Evolutionary conservation across 1,284 basidiomycete genomes (phyloP).

Genomic region (Moniliella sp.): DNA sequence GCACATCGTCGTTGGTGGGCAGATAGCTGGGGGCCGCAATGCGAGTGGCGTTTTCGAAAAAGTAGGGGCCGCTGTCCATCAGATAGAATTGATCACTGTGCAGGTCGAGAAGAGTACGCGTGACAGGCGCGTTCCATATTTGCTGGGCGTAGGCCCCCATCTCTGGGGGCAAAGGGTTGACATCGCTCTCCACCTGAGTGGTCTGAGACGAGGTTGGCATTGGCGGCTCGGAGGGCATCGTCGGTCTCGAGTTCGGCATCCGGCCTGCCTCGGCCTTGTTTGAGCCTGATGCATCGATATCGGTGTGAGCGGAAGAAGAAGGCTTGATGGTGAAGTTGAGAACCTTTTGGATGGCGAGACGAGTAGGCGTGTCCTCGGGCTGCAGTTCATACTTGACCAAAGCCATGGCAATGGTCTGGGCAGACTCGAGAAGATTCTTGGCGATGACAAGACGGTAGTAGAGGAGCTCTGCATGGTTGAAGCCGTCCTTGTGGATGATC

Average conservation of each 20-base stretch:
- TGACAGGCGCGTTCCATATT: too few species aligned
- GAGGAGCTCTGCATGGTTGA: slow-evolving; percentile 71
- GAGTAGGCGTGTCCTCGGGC: slow-evolving; percentile 48
- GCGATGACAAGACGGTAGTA: slow-evolving; percentile 94
- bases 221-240: slow-evolving; percentile 61
- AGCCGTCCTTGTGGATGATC: slow-evolving; percentile 41
- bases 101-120: too few species aligned
- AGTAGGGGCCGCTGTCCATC: slow-evolving; percentile 39
- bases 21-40: slow-evolving; percentile 57
- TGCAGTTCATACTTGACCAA: slow-evolving; percentile 53
- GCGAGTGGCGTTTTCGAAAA: slow-evolving; percentile 71
- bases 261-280: slow-evolving; percentile 61
- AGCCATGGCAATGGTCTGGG: slow-evolving; percentile 64
- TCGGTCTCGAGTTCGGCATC: slow-evolving; percentile 77
- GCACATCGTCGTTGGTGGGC: slow-evolving; percentile 78
- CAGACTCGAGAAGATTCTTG: slow-evolving; percentile 83
- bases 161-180: too few species aligned
- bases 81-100: too few species aligned
- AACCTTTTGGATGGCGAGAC: slow-evolving; percentile 46
- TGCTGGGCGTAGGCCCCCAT: too few species aligned
- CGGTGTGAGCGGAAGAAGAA: slow-evolving; percentile 61
- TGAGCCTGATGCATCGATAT: slow-evolving; percentile 54
- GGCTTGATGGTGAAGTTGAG: too few species aligned
- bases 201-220: slow-evolving; percentile 79
- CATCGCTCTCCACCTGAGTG: too few species aligned